Conservation (phyloP, 495 filamentous ascomycete species). For the Penicillium lividum region DNA sequence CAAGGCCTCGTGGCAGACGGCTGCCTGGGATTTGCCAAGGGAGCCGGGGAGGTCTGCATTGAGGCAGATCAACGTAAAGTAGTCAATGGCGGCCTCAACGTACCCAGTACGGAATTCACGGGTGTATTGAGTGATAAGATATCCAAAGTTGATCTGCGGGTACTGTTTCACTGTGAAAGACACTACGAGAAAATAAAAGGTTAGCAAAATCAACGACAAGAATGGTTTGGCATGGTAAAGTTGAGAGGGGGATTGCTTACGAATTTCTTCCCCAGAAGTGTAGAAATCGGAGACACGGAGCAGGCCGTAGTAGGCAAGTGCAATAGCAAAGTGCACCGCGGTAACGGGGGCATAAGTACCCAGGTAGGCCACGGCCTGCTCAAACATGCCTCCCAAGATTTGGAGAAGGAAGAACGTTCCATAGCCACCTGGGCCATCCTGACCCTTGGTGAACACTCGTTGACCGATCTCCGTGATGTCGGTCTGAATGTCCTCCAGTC, state of each 20-base stretch:
- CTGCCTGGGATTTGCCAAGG: constrained; percentile 71
- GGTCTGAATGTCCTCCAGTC: constrained; percentile 80
- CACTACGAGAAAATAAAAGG: constrained; percentile 37
- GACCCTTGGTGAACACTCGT: constrained; percentile 76
- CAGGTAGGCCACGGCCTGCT: constrained; percentile 87
- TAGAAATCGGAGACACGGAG: constrained; percentile 78
- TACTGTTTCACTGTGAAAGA: constrained; percentile 71
- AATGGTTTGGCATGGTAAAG: constrained; percentile 4
- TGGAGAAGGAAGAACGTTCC: constrained; percentile 92
- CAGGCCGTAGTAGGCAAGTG: constrained; percentile 86
- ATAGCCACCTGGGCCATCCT: constrained; percentile 71
- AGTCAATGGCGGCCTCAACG: constrained; percentile 86
- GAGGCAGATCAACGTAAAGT: constrained; percentile 88
- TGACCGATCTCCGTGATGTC: constrained; percentile 85
- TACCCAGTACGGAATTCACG: constrained; percentile 89
- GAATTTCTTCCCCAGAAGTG: constrained; percentile 67
- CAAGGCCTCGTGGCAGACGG: constrained; percentile 87
- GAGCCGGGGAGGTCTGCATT: constrained; percentile 80
- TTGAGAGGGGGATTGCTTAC: constrained; percentile 44
- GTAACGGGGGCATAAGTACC: constrained; percentile 87
- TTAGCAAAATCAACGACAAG: constrained; percentile 32
- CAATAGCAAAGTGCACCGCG: constrained; percentile 93
- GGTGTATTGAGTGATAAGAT: constrained; percentile 92
- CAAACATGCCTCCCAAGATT: constrained; percentile 89
- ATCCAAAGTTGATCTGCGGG: constrained; percentile 91